These are phyloP conservation scores for Macrolepiota dolichaula DNA, from an alignment of 768 basidiomycete genomes.

Conservation along the genomic window DNA sequence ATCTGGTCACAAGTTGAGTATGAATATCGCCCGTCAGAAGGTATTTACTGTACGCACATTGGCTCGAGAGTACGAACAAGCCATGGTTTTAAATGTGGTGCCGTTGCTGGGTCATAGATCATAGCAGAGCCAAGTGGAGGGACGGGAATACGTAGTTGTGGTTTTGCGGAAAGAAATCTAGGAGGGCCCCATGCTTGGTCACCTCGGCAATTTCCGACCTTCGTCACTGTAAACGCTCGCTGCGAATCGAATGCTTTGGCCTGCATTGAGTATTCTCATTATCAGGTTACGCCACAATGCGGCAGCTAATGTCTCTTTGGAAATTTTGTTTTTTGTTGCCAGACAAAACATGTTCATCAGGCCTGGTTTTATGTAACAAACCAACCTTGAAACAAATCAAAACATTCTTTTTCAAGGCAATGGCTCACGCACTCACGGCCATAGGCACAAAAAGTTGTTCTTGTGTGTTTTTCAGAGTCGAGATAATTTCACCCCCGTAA, in stretches of 20 bases:
- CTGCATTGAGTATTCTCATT: neutral
- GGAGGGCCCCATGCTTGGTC: constrained; percentile 5
- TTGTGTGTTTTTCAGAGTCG: too few species aligned
- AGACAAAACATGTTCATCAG: neutral
- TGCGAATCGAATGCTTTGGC: neutral
- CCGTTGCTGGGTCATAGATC: constrained; percentile 66
- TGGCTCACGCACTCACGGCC: too few species aligned
- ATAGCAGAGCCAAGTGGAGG: constrained; percentile 29
- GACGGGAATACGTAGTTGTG: neutral
- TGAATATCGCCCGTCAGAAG: constrained; percentile 12
- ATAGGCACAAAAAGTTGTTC: too few species aligned
- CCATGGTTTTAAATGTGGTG: constrained; percentile 79
- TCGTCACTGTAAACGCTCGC: neutral
- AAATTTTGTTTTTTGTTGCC: neutral
- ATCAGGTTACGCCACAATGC: neutral
- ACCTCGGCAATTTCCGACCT: constrained; percentile 11
- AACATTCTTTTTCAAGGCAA: too few species aligned
- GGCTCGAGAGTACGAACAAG: constrained; percentile 86
- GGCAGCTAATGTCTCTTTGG: neutral
- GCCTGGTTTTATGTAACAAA: neutral
- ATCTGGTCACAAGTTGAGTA: constrained; percentile 47
- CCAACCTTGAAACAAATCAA: too few species aligned
- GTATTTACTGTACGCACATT: constrained; percentile 54
- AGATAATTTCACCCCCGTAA: too few species aligned
- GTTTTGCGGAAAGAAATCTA: neutral